These are phyloP conservation scores for Cyberlindnera japonica DNA, from an alignment of 805 yeast species.

Conservation along the genomic window DNA sequence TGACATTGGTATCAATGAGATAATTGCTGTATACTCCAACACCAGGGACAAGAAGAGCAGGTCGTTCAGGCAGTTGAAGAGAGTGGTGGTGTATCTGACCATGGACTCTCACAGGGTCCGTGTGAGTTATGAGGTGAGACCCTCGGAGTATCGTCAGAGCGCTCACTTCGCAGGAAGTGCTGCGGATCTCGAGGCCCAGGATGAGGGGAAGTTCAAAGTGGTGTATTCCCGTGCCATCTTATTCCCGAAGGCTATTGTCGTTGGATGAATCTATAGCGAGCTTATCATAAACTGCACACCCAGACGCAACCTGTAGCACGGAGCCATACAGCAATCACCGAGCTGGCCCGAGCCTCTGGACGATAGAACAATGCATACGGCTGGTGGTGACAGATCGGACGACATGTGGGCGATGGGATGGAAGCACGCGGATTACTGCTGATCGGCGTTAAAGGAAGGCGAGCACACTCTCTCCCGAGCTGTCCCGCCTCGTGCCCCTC, in stretches of 20 bases:
- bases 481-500: too few relatives aligned
- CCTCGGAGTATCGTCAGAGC: background rate
- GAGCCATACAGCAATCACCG: too few relatives aligned
- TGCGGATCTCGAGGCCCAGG: background rate
- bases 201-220: conserved; percentile 1
- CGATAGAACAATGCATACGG: too few relatives aligned
- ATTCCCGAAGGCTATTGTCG: conserved; percentile 4
- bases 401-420: too few relatives aligned
- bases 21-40: conserved; percentile 2
- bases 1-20: background rate
- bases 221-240: conserved; percentile 6
- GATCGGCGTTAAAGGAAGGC: too few relatives aligned
- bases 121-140: conserved; percentile 1
- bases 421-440: too few relatives aligned
- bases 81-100: conserved; percentile 1
- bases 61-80: background rate
- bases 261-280: too few relatives aligned
- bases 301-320: too few relatives aligned
- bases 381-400: too few relatives aligned
- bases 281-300: too few relatives aligned
- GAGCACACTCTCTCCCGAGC: too few relatives aligned
- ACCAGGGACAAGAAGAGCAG: background rate
- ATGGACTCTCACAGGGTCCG: background rate
- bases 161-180: background rate
- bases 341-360: too few relatives aligned